Evolutionary conservation across 1,139 yeast genomes (phyloP), one percentile per base, ranked within the genome.

Genomic region (Sugiyamaella xylanicola): DNA sequence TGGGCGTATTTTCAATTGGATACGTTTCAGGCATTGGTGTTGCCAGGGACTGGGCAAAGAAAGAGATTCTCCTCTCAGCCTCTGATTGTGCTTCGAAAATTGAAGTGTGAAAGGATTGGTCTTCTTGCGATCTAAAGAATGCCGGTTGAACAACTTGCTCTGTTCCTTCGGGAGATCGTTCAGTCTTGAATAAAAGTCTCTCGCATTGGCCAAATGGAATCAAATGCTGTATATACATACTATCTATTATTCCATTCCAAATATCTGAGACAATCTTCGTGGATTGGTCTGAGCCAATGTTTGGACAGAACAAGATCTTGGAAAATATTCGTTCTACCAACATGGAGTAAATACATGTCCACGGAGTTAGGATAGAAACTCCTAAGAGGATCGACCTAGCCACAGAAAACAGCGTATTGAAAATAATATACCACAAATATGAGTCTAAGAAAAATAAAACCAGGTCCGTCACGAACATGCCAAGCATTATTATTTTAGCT

Each of bases 41-140:
- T 0, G 95, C 82, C 48, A 90, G 70, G 0, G 96, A 87, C 66
- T 89, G 96, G 0, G 97, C 96, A 77, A 90, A 90, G 65, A 87
- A 90, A 0, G 95, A 85, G 1, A 90, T 81, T 53, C 97, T 76
- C 63, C 97, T 74, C 65, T 87, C 86, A 0, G 95, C 95, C 66
- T 88, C 96, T 4, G 86, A 80, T 47, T 84, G 84, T 59, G 74
- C 81, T 5, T 73, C 72, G 64, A 82, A 80, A 56, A 77, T 76
- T 20, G 78, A 57, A 67, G 64, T 44, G 67, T 72, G 58, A 69
- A 69, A 22, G 71, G 71, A 56, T 66, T 65, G 78, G 64, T 87
- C 95, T 70, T 86, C 95, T 65, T 86, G 91, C n/a, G 82, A 83
- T 3, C 86, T 76, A 68, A 87, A 87, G 67, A 87, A 87, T 1